Evolutionary conservation across 2,329 filamentous ascomycete species (phyloP), one percentile per base, ranked within the genome.

Genomic region (Microsporum canis): DNA sequence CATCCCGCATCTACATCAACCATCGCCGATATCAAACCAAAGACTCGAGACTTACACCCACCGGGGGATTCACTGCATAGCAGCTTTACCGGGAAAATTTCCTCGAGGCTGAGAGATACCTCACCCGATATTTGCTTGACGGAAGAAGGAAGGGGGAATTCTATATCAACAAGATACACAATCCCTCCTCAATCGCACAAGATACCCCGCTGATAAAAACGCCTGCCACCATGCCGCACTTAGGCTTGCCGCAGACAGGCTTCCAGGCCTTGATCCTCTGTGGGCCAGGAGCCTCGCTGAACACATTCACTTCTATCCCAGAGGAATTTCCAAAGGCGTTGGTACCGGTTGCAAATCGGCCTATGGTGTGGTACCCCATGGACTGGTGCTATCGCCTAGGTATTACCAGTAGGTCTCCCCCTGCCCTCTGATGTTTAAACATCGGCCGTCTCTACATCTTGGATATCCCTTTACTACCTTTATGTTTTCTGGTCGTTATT

Each of bases 341-440:
- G 17, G 68, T 80, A n/a, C 75, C 77, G 17, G 71, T 80, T 62
- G 78, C 77, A 33, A 80, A 80, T 63, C 70, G 78, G 47, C 78
- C 77, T 3, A 78, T 80, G 77, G 71, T 80, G 49, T 80, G 73
- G 70, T 80, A 79, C 66, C 71, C 75, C 3, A 65, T 80, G 36
- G 77, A 79, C 60, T 79, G 74, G 72, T 78, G 76, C 57, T 76
- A 78, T 68, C 70, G 77, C n/a, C 75, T 75, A 71, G 78, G 77
- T 51, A 75, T 80, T 61, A 76, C 74, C 29, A 74, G 76, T 78
- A 67, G 64, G 73, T 69, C 17, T 8, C n/a, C 23, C 31, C 23
- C 33, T 57, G 17, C 17, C 17, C 17, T 23, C 17, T 57, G 17
- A 39, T 14, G 5, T 39, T 23, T 41, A 23, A 27, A 47, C n/a